A percentile compares a stretch with the other conserved stretches of the same genome.
Evolutionary conservation across 176 grass and related monocot genomes (phyloP).

Genomic region (Olyra latifolia): DNA sequence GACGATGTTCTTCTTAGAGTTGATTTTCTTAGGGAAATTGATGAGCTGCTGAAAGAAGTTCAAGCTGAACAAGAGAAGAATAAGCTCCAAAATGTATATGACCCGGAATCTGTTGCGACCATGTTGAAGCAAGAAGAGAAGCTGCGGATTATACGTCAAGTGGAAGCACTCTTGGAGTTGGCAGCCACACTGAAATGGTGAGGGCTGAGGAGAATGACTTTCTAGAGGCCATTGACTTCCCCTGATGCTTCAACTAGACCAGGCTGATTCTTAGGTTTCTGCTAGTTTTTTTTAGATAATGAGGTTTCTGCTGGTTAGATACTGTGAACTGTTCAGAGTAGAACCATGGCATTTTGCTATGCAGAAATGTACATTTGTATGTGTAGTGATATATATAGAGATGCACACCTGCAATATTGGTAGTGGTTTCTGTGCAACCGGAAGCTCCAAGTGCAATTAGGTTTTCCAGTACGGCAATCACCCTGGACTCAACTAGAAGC

Average conservation of each 20-base stretch:
- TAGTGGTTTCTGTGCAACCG: background rate
- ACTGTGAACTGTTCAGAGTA: background rate
- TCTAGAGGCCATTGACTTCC: conserved; percentile 1
- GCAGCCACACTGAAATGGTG: conserved; percentile 77
- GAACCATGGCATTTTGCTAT: background rate
- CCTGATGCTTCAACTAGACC: background rate
- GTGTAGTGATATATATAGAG: conserved; percentile 4
- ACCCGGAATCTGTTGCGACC: conserved; percentile 76
- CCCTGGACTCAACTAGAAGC: background rate
- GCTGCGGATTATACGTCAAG: conserved; percentile 58
- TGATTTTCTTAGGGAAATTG: conserved; percentile 88
- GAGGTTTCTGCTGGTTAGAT: background rate
- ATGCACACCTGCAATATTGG: background rate
- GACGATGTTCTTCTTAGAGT: conserved; percentile 76
- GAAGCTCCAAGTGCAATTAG: background rate
- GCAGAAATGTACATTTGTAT: conserved; percentile 27
- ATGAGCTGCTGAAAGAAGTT: conserved; percentile 74
- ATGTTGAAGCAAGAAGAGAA: conserved; percentile 89
- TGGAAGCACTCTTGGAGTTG: conserved; percentile 76
- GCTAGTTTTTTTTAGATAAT: background rate
- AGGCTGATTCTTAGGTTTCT: background rate
- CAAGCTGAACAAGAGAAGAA: conserved; percentile 49
- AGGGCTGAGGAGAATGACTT: conserved; percentile 1
- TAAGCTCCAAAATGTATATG: conserved; percentile 51
- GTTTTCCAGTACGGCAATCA: background rate